Evolutionary conservation across 2,329 filamentous ascomycete genomes (phyloP).

Genomic region (Rhynchosporium agropyri): DNA sequence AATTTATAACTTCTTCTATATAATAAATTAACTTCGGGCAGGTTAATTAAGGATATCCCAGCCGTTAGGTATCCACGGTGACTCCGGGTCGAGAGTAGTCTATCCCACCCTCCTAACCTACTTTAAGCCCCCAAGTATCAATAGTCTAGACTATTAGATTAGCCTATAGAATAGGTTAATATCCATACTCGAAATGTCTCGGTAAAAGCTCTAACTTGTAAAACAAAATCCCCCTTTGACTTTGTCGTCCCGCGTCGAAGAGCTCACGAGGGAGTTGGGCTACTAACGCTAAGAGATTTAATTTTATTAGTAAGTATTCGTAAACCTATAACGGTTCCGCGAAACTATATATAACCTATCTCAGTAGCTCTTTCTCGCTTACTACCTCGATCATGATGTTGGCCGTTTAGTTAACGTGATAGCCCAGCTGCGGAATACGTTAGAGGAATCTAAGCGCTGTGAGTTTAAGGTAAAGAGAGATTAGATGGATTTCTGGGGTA

Average conservation of each 20-base stretch:
- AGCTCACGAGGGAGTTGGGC: constrained; percentile 29
- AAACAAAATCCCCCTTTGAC: constrained; percentile 22
- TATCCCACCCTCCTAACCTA: constrained; percentile 11
- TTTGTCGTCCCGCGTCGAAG: constrained; percentile 24
- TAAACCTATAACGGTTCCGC: constrained; percentile 29
- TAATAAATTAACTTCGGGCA: neutral
- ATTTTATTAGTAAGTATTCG: constrained; percentile 30
- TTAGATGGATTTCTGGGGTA: constrained; percentile 30
- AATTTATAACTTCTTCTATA: neutral
- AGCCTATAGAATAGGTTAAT: constrained; percentile 24
- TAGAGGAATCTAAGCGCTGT: constrained; percentile 25
- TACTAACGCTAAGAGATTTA: constrained; percentile 27
- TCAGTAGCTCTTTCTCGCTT: constrained; percentile 28
- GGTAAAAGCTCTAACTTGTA: constrained; percentile 21
- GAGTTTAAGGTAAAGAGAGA: constrained; percentile 27
- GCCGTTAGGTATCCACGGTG: neutral
- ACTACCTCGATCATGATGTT: constrained; percentile 20
- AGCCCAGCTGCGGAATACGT: constrained; percentile 23
- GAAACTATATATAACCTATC: constrained; percentile 29
- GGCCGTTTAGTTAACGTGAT: constrained; percentile 23
- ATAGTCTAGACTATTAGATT: constrained; percentile 28
- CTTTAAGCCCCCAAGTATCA: constrained; percentile 21
- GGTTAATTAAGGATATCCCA: constrained; percentile 15
- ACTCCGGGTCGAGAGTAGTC: constrained; percentile 4
- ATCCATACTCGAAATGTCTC: constrained; percentile 25